Evolutionary conservation across 208 protist species (phyloP).

Genomic region (Leishmania arabica): DNA sequence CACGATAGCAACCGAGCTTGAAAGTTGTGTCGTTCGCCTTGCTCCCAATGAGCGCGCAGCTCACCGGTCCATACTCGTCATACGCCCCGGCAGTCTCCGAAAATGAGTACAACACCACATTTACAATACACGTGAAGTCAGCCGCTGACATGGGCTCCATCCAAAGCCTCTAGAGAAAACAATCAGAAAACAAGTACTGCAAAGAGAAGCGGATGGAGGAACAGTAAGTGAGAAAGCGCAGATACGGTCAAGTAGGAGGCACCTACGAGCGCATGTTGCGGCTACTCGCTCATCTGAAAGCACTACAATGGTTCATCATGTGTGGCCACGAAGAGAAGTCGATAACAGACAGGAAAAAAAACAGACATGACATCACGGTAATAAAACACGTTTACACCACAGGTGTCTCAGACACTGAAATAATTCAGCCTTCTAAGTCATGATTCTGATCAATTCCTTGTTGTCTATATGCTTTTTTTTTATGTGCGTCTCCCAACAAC

Average conservation of each 20-base stretch:
- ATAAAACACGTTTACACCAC: background rate
- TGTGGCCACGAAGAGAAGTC: background rate
- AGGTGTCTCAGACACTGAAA: background rate
- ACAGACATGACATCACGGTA: background rate
- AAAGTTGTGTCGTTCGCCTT: conserved; percentile 39
- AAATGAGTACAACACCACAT: conserved; percentile 56
- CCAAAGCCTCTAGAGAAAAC: background rate
- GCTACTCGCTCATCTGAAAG: background rate
- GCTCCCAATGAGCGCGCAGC: conserved; percentile 64
- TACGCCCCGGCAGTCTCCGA: conserved; percentile 42
- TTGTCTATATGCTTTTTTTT: background rate
- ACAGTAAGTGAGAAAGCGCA: background rate
- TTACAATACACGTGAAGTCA: conserved; percentile 55
- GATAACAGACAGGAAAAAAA: background rate
- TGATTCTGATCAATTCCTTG: background rate
- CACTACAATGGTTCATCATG: background rate
- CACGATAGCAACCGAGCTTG: conserved; percentile 80
- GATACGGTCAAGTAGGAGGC: background rate
- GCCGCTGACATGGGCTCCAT: conserved; percentile 11
- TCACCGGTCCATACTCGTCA: conserved; percentile 56
- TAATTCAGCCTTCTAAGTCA: background rate
- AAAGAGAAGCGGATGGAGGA: background rate
- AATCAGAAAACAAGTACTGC: background rate
- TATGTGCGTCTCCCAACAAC: background rate
- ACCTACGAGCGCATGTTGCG: background rate